Evolutionary conservation across 192 early-diverging fungal species (phyloP).

Genomic region (Ramicandelaber brevisporus): DNA sequence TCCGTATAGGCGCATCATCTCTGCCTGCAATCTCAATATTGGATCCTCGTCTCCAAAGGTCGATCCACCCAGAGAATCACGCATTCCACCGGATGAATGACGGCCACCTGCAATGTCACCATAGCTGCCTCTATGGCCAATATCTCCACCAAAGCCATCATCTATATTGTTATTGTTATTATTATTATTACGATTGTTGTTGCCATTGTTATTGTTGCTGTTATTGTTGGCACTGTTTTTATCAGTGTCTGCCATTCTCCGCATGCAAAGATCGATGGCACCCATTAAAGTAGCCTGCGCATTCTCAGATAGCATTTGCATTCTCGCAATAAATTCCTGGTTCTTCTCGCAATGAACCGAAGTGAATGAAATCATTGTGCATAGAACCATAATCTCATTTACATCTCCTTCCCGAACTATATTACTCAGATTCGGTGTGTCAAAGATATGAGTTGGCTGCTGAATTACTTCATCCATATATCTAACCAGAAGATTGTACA

Average conservation of each 20-base stretch:
- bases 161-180: too few species aligned
- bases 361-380: conserved; percentile 52
- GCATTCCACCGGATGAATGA: too few species aligned
- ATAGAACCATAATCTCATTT: conserved; percentile 50
- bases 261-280: conserved; percentile 40
- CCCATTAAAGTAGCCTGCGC: conserved; percentile 76
- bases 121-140: too few species aligned
- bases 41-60: conserved; percentile 12
- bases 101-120: too few species aligned
- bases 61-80: too few species aligned
- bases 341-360: conserved; percentile 76
- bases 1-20: conserved; percentile 15
- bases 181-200: conserved; percentile 3
- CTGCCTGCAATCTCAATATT: conserved; percentile 16
- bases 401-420: conserved; percentile 62
- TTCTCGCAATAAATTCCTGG: conserved; percentile 56
- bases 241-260: conserved; percentile 14
- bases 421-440: conserved; percentile 44
- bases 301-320: conserved; percentile 40
- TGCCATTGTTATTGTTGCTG: conserved; percentile 12
- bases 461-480: conserved; percentile 80
- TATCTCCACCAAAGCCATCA: too few species aligned
- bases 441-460: conserved; percentile 27
- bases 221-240: conserved; percentile 9
- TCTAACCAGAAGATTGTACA: conserved; percentile 54